These are phyloP conservation scores for Schizochytrium sp. DNA, from an alignment of 108 stramenopile genomes.

Conservation along the genomic window DNA sequence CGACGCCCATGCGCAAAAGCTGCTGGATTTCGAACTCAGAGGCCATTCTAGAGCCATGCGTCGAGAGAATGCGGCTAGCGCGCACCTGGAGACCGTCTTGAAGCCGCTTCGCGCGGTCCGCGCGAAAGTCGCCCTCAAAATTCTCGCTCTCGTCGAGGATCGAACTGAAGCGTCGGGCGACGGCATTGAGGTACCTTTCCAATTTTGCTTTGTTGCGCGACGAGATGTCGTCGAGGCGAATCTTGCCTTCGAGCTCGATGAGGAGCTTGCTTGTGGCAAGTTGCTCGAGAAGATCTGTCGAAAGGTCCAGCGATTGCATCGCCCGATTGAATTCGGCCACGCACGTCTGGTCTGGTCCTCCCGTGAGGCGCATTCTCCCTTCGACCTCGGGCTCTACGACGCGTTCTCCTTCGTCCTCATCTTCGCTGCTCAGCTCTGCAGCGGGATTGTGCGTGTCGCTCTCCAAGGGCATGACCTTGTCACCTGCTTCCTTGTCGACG, in stretches of 20 bases:
- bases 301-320: neutral
- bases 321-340: neutral
- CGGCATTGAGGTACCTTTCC: neutral
- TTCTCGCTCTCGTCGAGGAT: neutral
- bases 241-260: neutral
- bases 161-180: neutral
- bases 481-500: too few species aligned
- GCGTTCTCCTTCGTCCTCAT: too few species aligned
- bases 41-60: neutral
- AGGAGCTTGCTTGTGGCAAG: neutral
- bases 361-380: neutral
- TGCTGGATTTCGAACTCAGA: neutral
- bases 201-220: neutral
- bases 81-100: neutral
- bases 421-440: too few species aligned
- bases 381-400: neutral
- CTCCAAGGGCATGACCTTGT: too few species aligned
- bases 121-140: neutral
- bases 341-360: neutral
- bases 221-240: neutral
- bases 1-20: neutral
- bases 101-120: neutral
- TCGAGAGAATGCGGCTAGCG: neutral
- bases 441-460: too few species aligned
- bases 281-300: neutral